These are phyloP conservation scores for Neoboletus magnificus DNA, from an alignment of 768 basidiomycete species.

Conservation along the genomic window DNA sequence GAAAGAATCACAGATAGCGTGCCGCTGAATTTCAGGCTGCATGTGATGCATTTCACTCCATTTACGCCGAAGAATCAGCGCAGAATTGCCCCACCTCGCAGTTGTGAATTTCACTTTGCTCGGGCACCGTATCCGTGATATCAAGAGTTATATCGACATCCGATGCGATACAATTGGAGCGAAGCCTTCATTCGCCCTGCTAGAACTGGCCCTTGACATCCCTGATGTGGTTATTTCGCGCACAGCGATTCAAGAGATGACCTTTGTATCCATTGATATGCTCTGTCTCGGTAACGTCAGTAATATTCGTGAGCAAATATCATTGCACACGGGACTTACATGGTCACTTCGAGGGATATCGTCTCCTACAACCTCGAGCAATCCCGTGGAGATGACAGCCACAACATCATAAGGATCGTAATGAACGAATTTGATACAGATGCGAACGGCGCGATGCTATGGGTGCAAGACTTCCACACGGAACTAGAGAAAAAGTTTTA, in stretches of 20 bases:
- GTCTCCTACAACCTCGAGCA: conserved; percentile 35
- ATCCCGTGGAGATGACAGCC: conserved; percentile 20
- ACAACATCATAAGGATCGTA: conserved; percentile 48
- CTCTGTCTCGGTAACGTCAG: conserved; percentile 37
- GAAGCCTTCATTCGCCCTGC: background rate
- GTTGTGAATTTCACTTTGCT: background rate
- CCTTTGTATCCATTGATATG: conserved; percentile 30
- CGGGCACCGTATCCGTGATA: conserved; percentile 27
- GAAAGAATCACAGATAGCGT: background rate
- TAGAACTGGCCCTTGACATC: conserved; percentile 32
- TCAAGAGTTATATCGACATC: conserved; percentile 41
- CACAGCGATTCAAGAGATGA: conserved; percentile 34
- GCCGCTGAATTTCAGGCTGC: background rate
- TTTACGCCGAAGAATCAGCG: background rate
- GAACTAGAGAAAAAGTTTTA: conserved; percentile 5
- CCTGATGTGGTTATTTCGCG: conserved; percentile 41
- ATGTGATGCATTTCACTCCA: background rate
- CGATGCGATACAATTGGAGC: conserved; percentile 34
- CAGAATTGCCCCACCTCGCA: background rate
- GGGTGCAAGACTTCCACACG: conserved; percentile 10
- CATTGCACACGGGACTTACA: background rate
- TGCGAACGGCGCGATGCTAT: conserved; percentile 15
- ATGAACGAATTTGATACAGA: conserved; percentile 38
- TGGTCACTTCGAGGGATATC: conserved; percentile 20
- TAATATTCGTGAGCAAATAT: background rate